Conservation (phyloP, 1,284 basidiomycete species). For the Peniophora sp. region DNA sequence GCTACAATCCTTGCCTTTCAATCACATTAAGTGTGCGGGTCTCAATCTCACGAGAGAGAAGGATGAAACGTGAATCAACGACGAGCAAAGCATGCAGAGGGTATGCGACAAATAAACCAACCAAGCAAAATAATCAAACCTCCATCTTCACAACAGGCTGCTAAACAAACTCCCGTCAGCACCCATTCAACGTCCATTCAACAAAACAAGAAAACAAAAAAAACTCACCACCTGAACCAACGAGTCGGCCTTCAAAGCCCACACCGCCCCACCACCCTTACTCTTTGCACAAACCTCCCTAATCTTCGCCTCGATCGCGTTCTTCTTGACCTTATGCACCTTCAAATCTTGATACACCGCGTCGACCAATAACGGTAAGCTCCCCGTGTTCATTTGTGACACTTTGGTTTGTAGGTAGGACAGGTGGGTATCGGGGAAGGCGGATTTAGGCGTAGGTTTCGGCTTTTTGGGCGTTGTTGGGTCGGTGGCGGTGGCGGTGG, state of each 20-base stretch:
- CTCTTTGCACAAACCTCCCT: constrained; percentile 67
- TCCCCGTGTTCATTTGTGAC: constrained; percentile 51
- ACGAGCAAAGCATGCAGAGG: no score
- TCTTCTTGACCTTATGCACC: constrained; percentile 66
- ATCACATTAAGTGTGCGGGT: no score
- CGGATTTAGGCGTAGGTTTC: constrained; percentile 37
- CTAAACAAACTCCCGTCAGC: no score
- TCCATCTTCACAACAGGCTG: neutral
- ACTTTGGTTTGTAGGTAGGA: constrained; percentile 36
- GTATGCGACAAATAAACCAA: no score
- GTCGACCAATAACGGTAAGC: constrained; percentile 60
- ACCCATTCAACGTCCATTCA: neutral
- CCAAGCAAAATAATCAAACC: neutral
- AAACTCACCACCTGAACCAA: neutral
- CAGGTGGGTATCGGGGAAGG: constrained; percentile 62
- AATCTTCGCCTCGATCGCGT: constrained; percentile 72
- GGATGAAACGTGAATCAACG: no score
- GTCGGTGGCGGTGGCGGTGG: constrained; percentile 7
- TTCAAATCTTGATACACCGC: constrained; percentile 62
- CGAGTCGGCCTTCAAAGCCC: neutral
- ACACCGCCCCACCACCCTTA: constrained; percentile 27
- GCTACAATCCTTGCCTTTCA: no score
- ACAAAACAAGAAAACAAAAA: neutral
- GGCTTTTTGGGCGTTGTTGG: constrained; percentile 17
- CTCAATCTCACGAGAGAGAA: no score